These are phyloP conservation scores for Sphenostylis stenocarpa DNA, from an alignment of 306 rosid species.

Conservation along the genomic window DNA sequence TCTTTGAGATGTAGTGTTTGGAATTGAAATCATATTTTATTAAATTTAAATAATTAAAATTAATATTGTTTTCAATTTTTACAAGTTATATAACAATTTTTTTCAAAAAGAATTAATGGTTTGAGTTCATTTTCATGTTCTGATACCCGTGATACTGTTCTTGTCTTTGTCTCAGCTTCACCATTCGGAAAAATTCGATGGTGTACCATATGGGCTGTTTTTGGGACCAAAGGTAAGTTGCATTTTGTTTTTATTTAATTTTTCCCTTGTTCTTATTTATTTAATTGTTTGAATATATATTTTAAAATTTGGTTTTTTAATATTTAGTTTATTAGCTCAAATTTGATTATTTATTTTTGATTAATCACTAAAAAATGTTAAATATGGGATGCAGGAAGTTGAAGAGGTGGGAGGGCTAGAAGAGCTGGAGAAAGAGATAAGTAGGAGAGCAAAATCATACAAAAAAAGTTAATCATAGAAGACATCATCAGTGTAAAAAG, in stretches of 20 bases:
- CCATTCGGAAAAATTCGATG: conserved; percentile 85
- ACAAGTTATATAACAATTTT: no score
- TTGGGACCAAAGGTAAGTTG: conserved; percentile 85
- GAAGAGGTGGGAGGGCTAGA: conserved; percentile 88
- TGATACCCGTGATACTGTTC: conserved; percentile 27
- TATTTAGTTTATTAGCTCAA: no score
- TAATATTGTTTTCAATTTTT: no score
- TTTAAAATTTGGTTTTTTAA: not conserved
- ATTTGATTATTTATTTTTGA: no score
- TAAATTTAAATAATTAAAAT: no score
- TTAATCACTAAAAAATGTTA: not conserved
- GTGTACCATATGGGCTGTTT: conserved; percentile 96
- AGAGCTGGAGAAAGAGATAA: conserved; percentile 84
- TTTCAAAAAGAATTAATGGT: not conserved
- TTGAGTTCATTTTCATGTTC: not conserved
- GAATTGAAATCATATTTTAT: no score
- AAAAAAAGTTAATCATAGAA: conserved; percentile 36
- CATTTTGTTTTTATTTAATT: no score
- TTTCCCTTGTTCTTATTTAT: not conserved
- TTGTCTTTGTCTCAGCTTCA: conserved; percentile 66
- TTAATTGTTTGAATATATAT: not conserved
- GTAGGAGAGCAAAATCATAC: conserved; percentile 54
- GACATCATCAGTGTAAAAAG: conserved; percentile 35
- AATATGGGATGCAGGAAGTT: conserved; percentile 63
- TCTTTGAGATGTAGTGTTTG: no score